A percentile compares a stretch with the other conserved stretches of the same genome.
phyloP scores from a whole-genome alignment of 2,329 filamentous ascomycete genomes.

The Colletotrichum somersetense region DNA sequence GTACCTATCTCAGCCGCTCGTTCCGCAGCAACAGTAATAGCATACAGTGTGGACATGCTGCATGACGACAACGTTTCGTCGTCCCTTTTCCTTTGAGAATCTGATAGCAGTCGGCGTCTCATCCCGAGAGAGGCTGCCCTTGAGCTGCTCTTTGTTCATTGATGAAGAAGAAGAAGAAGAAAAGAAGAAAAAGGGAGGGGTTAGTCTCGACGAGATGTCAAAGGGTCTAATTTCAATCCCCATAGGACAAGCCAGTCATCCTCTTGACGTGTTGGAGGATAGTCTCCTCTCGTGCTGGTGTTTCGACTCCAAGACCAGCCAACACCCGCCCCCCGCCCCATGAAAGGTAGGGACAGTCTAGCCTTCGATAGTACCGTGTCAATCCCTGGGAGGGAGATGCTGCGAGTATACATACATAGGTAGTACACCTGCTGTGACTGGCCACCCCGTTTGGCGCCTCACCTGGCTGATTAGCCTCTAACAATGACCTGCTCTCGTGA shows the following conservation, averaged over 20 bases:
- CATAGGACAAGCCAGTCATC: background rate
- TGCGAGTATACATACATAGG: background rate
- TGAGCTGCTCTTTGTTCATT: slow-evolving; percentile 11
- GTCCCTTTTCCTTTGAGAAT: slow-evolving; percentile 16
- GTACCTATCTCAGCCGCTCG: background rate
- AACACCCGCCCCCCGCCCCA: background rate
- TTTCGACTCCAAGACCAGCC: slow-evolving; percentile 10
- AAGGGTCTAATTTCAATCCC: too few species aligned
- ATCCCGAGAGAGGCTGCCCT: background rate
- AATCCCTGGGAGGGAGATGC: slow-evolving; percentile 15
- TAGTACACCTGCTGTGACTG: slow-evolving; percentile 23
- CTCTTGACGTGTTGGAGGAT: background rate
- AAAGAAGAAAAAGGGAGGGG: too few species aligned
- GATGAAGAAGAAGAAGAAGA: too few species aligned
- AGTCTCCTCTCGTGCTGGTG: background rate
- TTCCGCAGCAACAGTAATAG: slow-evolving; percentile 6
- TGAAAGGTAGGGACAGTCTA: slow-evolving; percentile 3
- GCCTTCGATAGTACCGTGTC: slow-evolving; percentile 29
- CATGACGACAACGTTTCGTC: slow-evolving; percentile 31
- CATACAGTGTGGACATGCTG: slow-evolving; percentile 10
- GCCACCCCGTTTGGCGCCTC: slow-evolving; percentile 37
- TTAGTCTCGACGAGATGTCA: background rate
- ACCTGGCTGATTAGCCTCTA: slow-evolving; percentile 31
- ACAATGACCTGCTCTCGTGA: slow-evolving; percentile 41
- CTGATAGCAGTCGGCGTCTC: slow-evolving; percentile 2